Conservation (phyloP, 441 rosid genomes). For the Erodium chrysanthum region DNA sequence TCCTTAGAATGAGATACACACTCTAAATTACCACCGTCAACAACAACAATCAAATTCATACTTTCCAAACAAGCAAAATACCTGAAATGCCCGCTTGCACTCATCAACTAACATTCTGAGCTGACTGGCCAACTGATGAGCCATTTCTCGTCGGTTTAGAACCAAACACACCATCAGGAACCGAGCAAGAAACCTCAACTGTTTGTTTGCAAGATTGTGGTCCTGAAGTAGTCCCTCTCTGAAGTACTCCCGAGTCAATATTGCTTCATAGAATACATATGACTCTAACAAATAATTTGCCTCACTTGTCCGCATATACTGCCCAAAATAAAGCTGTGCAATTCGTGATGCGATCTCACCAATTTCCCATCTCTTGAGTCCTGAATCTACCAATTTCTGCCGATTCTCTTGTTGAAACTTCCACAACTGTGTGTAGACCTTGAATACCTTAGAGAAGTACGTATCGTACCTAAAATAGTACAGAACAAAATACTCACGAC, state of each 20-base stretch:
- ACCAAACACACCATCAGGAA: slow-evolving; percentile 89
- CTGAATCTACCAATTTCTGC: slow-evolving; percentile 80
- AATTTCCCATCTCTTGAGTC: slow-evolving; percentile 94
- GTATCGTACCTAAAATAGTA: slow-evolving; percentile 57
- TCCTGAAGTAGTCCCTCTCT: slow-evolving; percentile 75
- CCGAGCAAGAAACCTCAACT: slow-evolving; percentile 77
- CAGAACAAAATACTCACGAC: background rate
- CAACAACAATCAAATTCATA: background rate
- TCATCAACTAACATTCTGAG: slow-evolving; percentile 74
- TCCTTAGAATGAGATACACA: background rate
- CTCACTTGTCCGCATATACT: slow-evolving; percentile 85
- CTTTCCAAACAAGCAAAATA: slow-evolving; percentile 19
- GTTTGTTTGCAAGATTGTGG: slow-evolving; percentile 76
- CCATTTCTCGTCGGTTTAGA: slow-evolving; percentile 66
- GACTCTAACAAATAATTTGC: slow-evolving; percentile 70
- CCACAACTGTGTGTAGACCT: slow-evolving; percentile 88
- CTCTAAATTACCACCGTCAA: background rate
- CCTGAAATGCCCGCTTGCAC: slow-evolving; percentile 87
- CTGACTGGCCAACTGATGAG: slow-evolving; percentile 73
- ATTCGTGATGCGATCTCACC: slow-evolving; percentile 94
- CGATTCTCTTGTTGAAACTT: slow-evolving; percentile 93
- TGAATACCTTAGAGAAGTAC: slow-evolving; percentile 88
- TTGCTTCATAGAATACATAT: slow-evolving; percentile 79
- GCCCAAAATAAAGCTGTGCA: slow-evolving; percentile 92
- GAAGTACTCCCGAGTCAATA: slow-evolving; percentile 74